These are phyloP conservation scores for Podospora didyma DNA, from an alignment of 495 filamentous ascomycete genomes.

Conservation along the genomic window DNA sequence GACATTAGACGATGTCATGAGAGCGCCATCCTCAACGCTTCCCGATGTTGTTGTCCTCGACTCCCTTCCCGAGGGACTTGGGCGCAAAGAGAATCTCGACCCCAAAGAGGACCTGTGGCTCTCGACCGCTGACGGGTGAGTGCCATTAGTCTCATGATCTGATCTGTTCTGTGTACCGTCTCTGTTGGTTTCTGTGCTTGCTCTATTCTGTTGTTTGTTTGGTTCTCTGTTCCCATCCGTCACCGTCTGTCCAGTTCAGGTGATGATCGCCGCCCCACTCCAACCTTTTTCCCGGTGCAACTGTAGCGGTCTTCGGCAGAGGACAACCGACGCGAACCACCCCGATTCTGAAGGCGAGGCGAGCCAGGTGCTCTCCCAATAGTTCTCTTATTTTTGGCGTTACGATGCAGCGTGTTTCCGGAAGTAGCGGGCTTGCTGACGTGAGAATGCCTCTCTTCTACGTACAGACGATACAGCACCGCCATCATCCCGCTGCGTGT, in stretches of 20 bases:
- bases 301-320: neutral
- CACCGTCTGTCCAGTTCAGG: neutral
- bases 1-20: slow-evolving; percentile 39
- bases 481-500: slow-evolving; percentile 41
- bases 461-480: slow-evolving; percentile 35
- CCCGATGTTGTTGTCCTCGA: slow-evolving; percentile 39
- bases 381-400: neutral
- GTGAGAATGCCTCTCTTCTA: neutral
- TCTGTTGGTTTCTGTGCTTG: no score
- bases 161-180: neutral
- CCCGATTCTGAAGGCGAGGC: neutral
- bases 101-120: slow-evolving; percentile 45
- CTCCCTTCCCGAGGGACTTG: slow-evolving; percentile 15
- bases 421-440: neutral
- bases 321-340: no score
- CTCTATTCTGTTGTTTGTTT: neutral
- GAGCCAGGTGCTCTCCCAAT: neutral
- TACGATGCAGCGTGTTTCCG: neutral
- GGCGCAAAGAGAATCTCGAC: slow-evolving; percentile 26
- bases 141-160: neutral
- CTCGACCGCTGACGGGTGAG: slow-evolving; percentile 43
- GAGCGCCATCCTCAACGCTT: slow-evolving; percentile 31
- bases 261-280: neutral
- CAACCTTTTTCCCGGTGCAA: neutral
- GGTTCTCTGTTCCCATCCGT: no score